Evolutionary conservation across 148 eudicot genomes (phyloP).

Genomic region (Salicornia ramosissima): DNA sequence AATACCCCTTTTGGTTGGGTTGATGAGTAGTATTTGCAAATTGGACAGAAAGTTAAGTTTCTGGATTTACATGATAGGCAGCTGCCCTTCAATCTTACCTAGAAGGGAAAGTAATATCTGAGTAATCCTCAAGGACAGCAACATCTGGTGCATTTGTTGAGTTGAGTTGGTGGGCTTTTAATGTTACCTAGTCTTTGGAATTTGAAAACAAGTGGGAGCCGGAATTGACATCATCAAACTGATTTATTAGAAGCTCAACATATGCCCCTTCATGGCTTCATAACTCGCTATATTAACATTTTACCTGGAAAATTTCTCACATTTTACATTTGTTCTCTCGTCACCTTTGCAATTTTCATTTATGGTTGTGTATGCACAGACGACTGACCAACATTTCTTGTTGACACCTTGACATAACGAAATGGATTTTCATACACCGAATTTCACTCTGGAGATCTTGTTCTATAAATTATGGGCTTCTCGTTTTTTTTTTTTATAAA

Average conservation of each 20-base stretch:
- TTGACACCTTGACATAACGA: no score
- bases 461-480: no score
- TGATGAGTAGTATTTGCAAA: conserved; percentile 2
- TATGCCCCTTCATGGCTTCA: not conserved
- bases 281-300: not conserved
- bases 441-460: no score
- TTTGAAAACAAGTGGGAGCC: conserved; percentile 7
- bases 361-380: no score
- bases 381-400: no score
- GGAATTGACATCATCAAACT: not conserved
- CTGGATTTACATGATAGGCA: conserved; percentile 7
- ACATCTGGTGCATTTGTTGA: conserved; percentile 6
- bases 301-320: not conserved
- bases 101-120: conserved; percentile 3
- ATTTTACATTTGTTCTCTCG: no score
- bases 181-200: not conserved
- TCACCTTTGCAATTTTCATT: no score
- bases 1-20: not conserved
- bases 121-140: conserved; percentile 1
- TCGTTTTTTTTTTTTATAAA: no score
- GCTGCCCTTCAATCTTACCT: conserved; percentile 17
- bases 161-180: conserved; percentile 10
- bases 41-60: conserved; percentile 16
- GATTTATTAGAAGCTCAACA: not conserved
- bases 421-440: no score